These are phyloP conservation scores for Kuraishia hungarica DNA, from an alignment of 805 yeast genomes.

Conservation along the genomic window DNA sequence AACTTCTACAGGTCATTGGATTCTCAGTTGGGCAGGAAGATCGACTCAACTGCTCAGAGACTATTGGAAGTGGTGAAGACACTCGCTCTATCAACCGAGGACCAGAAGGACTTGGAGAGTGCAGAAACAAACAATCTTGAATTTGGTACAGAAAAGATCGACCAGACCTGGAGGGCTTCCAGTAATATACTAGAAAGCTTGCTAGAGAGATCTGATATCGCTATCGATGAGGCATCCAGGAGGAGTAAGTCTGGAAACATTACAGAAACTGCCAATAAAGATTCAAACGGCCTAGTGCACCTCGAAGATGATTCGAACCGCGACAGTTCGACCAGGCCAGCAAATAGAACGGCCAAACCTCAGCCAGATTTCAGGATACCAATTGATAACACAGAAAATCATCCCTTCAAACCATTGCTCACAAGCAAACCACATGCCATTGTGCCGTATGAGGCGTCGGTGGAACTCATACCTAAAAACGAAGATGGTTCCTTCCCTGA, in stretches of 20 bases:
- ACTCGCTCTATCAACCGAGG: constrained; percentile 29
- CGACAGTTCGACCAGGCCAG: constrained; percentile 9
- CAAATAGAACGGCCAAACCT: constrained; percentile 49
- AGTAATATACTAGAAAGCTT: constrained; percentile 55
- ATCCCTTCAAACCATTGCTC: constrained; percentile 74
- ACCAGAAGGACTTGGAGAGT: constrained; percentile 8
- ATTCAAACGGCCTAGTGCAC: constrained; percentile 26
- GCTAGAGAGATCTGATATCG: constrained; percentile 70
- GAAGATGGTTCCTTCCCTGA: constrained; percentile 32
- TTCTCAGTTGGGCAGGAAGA: constrained; percentile 26
- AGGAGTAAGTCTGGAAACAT: constrained; percentile 1
- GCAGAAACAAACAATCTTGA: constrained; percentile 11
- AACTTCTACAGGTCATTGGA: constrained; percentile 60
- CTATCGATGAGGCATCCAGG: constrained; percentile 36
- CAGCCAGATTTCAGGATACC: constrained; percentile 49
- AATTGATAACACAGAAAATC: constrained; percentile 59
- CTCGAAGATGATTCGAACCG: constrained; percentile 33
- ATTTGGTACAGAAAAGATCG: background rate
- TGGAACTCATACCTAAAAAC: constrained; percentile 25
- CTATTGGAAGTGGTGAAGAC: constrained; percentile 38
- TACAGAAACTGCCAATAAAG: constrained; percentile 11
- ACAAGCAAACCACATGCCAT: constrained; percentile 65
- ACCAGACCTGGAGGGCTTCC: constrained; percentile 10
- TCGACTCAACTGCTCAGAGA: constrained; percentile 31
- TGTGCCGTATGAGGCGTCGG: constrained; percentile 43